Base-by-base conservation (phyloP, 805 yeast species). In the Candida hungchunana region DNA sequence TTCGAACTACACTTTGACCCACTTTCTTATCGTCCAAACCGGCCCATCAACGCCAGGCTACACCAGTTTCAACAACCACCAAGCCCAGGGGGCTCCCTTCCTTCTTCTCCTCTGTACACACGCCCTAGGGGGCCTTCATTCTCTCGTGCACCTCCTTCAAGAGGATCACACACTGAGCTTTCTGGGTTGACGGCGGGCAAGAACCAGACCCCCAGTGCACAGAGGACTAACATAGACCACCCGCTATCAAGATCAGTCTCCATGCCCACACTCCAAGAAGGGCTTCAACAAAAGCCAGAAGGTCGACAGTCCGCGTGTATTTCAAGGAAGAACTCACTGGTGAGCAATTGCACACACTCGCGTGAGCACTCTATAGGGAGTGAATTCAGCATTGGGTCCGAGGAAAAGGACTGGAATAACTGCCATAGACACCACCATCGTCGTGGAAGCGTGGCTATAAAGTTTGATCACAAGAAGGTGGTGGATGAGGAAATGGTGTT, bases 351-450 rank as follows among this genome's bases (percentile, higher is more conserved):
- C 20, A 35, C 42, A 5, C 44, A 40, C 20, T 36, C 39, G 2
- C 17, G 32, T 2, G 42, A 30, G 8, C 11, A 15, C 7, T 34
- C 38, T 7, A 32, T 34, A 2, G 29, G 18, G 13, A 39, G 35
- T 9, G 34, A 29, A 8, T 19, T 10, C 14, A 28, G 15, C 10
- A 30, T 23, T 2, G 9, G 17, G 6, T n/a, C 34, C 10, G 31
- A 23, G 14, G 21, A n/a, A 3, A 21, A 15, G 10, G 20, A 23
- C 4, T 22, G 17, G 9, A 14, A 21, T 11, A 26, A 22, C 16
- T 50, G 51, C 31, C 32, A 36, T 9, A 47, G 58, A 30, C 58
- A 53, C 31, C 58, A 53, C 38, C 57, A 53, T 32, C 47, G 58
- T 18, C 43, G 58, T 18, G 56, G 54, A 1, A 45, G 51, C 6